Evolutionary conservation across 495 filamentous ascomycete species (phyloP), one percentile per base, ranked within the genome.

Genomic region (Hyaloscypha finlandica): DNA sequence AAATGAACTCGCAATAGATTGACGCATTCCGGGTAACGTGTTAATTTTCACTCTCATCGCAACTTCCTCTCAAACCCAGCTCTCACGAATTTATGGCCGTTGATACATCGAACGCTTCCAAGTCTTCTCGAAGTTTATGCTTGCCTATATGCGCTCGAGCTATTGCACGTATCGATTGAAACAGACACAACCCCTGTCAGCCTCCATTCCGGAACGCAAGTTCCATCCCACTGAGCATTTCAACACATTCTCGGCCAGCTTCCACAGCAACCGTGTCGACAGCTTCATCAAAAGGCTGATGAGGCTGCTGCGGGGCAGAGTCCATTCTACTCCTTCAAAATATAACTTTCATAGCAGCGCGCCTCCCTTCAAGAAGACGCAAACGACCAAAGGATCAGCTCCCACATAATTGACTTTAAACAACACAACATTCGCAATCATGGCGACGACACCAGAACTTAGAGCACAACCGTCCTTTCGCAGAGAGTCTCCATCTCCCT

Each of bases 401-500:
- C 12, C 20, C 39, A 25, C 54, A 61, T 51, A 42, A 63, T 59
- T 59, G 32, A 53, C 31, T 22, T 53, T 20, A 64, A 64, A 53
- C 52, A 62, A 37, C 33, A 55, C 19, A 31, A 31, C 59, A 53
- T 16, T 31, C 42, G 58, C 52, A 29, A 68, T 20, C 22, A 71
- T 71, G 70, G 63, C 62, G 6, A 54, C 65, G 8, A 52, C 63
- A 65, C 64, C 59, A 55, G 65, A 68, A 53, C 61, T 61, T 30
- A 59, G 42, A 33, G 55, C 63, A 19, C 71, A 71, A 56, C 71
- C 71, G 8, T 71, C 71, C 11, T 69, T 74, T 55, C 67, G 69
- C 20, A 62, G 72, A 63, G 69, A 71, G 53, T 89, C 86, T 19
- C 87, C 89, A 8, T 88, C 89, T 45, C 89, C 89, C 59, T 89